Evolutionary conservation across 306 rosid species (phyloP), one percentile per base, ranked within the genome.

Genomic region (Neltuma alba): DNA sequence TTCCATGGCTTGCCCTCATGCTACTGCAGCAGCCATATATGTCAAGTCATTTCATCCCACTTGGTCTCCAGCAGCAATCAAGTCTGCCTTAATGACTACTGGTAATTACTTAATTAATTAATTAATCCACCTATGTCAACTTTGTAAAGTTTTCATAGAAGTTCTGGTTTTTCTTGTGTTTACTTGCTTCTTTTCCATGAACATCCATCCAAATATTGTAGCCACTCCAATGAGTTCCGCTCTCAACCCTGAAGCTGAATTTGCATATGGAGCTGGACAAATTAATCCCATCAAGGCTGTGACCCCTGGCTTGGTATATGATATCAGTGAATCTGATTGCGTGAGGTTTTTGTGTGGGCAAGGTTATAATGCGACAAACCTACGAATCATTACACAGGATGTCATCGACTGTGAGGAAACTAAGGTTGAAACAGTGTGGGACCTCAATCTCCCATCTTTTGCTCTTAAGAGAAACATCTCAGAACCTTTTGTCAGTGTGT

Each of bases 1-100:
- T 47, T 87, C 90, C 57, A 84, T 84, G 88, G 80, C 90, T 1
- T 87, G 90, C 48, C 90, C 82, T 11, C 90, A 84, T 50, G 88
- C 74, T 14, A 9, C 86, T 0, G 84, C 47, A 3, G 80, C 31
- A 1, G 89, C 87, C 2, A 84, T 87, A 10, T 84, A 87, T 6
- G 60, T 88, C n/a, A 88, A 85, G 38, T 87, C 88, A 0, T 74
- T 85, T 15, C 80, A 87, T 33, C 89, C 84, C 2, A 57, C 63
- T 2, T 85, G 86, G 91, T 83, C 87, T 1, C 87, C 91, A 1
- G 89, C 87, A 0, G 89, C 89, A 10, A 72, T 88, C 47, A 77
- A 31, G 27, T 88, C 87, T 1, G 74, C 91, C 1, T 34, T 87
- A 1, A 85, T 80, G 48, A 85, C 91, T 9, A 77, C 91, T 0